phyloP scores from a whole-genome alignment of 306 rosid species.

The Abrus pulchellus region DNA sequence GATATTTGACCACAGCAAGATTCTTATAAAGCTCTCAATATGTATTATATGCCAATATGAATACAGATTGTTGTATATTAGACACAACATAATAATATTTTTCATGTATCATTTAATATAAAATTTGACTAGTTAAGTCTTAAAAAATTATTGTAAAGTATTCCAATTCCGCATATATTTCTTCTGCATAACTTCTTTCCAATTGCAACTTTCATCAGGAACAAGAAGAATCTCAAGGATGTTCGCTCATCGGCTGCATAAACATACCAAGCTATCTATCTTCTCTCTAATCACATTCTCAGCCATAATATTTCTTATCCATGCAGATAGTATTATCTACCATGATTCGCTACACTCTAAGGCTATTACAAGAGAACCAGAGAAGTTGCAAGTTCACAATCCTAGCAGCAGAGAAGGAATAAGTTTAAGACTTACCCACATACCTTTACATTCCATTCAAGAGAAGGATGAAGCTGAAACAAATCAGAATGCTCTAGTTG shows the following conservation, averaged over 20 bases:
- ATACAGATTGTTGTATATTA: background rate
- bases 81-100: background rate
- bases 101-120: background rate
- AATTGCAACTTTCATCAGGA: conserved; percentile 9
- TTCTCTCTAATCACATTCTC: conserved; percentile 45
- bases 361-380: background rate
- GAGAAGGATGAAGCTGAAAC: conserved; percentile 35
- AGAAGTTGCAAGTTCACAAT: conserved; percentile 27
- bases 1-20: background rate
- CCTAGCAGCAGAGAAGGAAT: conserved; percentile 1
- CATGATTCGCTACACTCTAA: conserved; percentile 23
- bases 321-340: conserved; percentile 41
- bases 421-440: conserved; percentile 17
- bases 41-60: background rate
- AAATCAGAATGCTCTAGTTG: conserved; percentile 42
- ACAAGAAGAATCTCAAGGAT: conserved; percentile 32
- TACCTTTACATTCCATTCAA: conserved; percentile 43
- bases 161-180: no score
- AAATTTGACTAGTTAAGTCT: background rate
- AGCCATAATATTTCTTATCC: conserved; percentile 54
- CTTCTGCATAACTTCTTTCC: background rate
- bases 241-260: conserved; percentile 40
- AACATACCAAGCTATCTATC: conserved; percentile 45
- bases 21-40: background rate
- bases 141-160: background rate